A percentile compares a stretch with the other conserved stretches of the same genome.
Evolutionary conservation across 2,329 filamentous ascomycete species (phyloP).

Genomic region (Beauveria medogensis): DNA sequence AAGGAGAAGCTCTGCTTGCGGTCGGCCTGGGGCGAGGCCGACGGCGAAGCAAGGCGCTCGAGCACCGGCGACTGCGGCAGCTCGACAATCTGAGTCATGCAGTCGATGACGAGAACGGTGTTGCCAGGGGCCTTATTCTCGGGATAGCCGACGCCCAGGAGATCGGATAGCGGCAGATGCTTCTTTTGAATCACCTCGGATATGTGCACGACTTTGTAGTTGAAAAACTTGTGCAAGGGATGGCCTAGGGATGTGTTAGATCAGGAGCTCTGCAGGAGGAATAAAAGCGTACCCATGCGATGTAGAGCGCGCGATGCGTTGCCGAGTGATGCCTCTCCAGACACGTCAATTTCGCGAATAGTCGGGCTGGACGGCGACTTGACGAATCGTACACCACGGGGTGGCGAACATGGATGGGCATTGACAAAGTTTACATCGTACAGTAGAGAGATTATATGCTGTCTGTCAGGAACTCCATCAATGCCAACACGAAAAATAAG

Average conservation of each 20-base stretch:
- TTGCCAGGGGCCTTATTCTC: slow-evolving; percentile 22
- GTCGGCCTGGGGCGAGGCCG: slow-evolving; percentile 21
- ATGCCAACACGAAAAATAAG: slow-evolving; percentile 28
- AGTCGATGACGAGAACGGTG: slow-evolving; percentile 53
- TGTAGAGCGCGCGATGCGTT: slow-evolving; percentile 39
- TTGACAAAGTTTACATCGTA: slow-evolving; percentile 59
- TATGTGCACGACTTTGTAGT: slow-evolving; percentile 52
- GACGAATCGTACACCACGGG: slow-evolving; percentile 47
- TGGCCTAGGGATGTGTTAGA: slow-evolving; percentile 37
- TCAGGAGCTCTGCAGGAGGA: background rate
- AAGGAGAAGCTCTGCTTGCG: slow-evolving; percentile 33
- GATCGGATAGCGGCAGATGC: slow-evolving; percentile 36
- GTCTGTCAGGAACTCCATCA: slow-evolving; percentile 32
- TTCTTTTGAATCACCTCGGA: slow-evolving; percentile 45
- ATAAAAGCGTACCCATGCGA: slow-evolving; percentile 34
- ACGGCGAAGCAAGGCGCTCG: slow-evolving; percentile 25
- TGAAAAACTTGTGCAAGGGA: slow-evolving; percentile 55
- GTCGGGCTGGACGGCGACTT: slow-evolving; percentile 53
- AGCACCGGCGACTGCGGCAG: slow-evolving; percentile 42
- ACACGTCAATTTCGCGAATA: slow-evolving; percentile 48
- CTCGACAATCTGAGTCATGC: slow-evolving; percentile 45
- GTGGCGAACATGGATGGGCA: slow-evolving; percentile 55
- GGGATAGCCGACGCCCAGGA: slow-evolving; percentile 31
- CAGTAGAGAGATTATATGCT: slow-evolving; percentile 37
- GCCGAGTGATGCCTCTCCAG: slow-evolving; percentile 34